A percentile compares a stretch with the other conserved stretches of the same genome.
Evolutionary conservation across 2,329 filamentous ascomycete species (phyloP).

Genomic region (Xylaria sp.): DNA sequence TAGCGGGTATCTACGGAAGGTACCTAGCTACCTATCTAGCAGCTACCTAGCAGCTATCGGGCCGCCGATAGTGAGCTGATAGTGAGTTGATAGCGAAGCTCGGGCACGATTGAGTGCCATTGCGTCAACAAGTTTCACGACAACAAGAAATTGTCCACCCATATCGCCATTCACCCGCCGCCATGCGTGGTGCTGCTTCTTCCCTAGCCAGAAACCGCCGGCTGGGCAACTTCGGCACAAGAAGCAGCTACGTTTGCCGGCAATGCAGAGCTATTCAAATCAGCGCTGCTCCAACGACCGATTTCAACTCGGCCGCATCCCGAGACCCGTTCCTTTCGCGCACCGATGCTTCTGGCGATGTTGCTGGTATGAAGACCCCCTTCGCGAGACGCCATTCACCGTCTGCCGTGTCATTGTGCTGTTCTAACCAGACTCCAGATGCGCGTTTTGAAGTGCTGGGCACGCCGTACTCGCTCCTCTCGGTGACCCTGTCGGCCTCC

Average conservation of each 20-base stretch:
- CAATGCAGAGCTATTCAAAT: slow-evolving; percentile 72
- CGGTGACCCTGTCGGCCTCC: slow-evolving; percentile 90
- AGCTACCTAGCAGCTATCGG: too few species aligned
- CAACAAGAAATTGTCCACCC: not conserved
- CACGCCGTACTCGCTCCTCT: slow-evolving; percentile 90
- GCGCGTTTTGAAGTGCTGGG: slow-evolving; percentile 95
- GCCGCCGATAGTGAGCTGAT: slow-evolving; percentile 1
- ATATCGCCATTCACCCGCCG: slow-evolving; percentile 16
- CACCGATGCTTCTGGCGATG: slow-evolving; percentile 57
- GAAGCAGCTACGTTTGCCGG: slow-evolving; percentile 57
- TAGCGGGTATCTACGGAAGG: too few species aligned
- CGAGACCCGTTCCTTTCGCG: slow-evolving; percentile 66
- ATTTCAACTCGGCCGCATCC: slow-evolving; percentile 61
- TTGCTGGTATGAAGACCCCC: slow-evolving; percentile 56
- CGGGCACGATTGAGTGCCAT: not conserved
- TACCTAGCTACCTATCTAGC: not conserved
- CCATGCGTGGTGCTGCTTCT: slow-evolving; percentile 47
- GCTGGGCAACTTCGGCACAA: slow-evolving; percentile 38
- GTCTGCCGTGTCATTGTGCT: not conserved
- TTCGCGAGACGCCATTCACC: not conserved
- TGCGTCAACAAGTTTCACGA: slow-evolving; percentile 33
- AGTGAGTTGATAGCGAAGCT: not conserved
- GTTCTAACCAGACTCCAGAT: slow-evolving; percentile 64
- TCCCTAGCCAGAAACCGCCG: slow-evolving; percentile 42
- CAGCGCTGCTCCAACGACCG: slow-evolving; percentile 68